Base-by-base conservation (phyloP, 345 rosid species). In the Cardiospermum halicacabum region DNA sequence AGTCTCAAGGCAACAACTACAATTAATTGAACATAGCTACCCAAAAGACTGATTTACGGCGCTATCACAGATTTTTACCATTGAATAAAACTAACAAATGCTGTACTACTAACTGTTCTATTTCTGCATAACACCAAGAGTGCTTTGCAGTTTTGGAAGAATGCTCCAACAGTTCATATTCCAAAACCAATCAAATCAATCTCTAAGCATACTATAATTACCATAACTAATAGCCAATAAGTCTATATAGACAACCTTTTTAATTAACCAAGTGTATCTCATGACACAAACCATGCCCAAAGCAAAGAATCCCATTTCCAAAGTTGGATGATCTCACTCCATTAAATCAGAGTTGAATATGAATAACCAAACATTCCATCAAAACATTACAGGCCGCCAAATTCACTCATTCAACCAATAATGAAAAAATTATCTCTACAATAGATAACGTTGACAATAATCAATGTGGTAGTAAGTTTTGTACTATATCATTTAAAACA, bases 401-500 rank as follows among this genome's bases (percentile, higher is more conserved):
- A 13, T 53, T 25, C 31, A 21, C 57, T 53, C 57, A 53, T 27
- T 22, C n/a, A 53, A 53, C 28, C 7, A 19, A 24, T 4, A 53
- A 4, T 21, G 12, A 13, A 26, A 53, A 53, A 25, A 11, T 7
- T 26, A 11, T 30, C 40, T 56, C 39, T 32, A 28, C 21, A 30
- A 56, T 18, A 30, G 40, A 56, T 28, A 24, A 56, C 31, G 59
- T 47, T 47, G 19, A 8, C 19, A 7, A 24, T 16, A 47, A 18
- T 26, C 27, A 26, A 36, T 19, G 53, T 1, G 27, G n/a, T 65
- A n/a, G n/a, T n/a, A n/a, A 45, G 56, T 31, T 28, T 43, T 18
- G 6, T 19, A 32, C 56, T 39, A n/a, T 39, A 49, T 51, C 28
- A 59, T 62, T 25, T 45, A 49, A 18, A 62, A 56, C 16, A 49